Base-by-base conservation (phyloP, 179 eudicot genomes). In the Dionaea muscipula region DNA sequence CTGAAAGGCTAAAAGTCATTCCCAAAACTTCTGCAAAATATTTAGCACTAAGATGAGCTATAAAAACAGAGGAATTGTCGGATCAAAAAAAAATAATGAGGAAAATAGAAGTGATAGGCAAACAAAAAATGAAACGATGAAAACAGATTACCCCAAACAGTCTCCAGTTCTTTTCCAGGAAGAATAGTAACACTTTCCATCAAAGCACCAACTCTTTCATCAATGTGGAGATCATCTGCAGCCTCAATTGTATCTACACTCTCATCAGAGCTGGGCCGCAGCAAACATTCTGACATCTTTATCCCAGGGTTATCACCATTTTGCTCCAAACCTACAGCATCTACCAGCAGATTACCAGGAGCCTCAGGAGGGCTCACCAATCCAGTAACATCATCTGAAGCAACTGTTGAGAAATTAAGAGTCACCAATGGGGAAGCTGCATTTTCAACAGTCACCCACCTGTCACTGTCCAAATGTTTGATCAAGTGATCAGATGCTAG, bases 391-490 rank as follows among this genome's bases (percentile, higher is more conserved):
- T 67, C 51, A 16, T 90, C 97, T 18, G 89, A 72, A 48, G 76
- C 74, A 67, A 86, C 61, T 33, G 86, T 73, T 22, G 82, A 68
- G 51, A 75, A 82, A 66, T 73, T 80, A 58, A 74, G 62, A 52
- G 82, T 70, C 60, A 70, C 81, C 53, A 77, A 46, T 20, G 97
- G 97, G 16, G 97, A 90, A 63, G 78, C 91, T 51, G 97, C 97
- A 69, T 90, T 86, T 76, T 90, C 97, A 70, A 90, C 83, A 63
- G 97, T 77, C 61, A 80, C 80, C 97, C 97, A 90, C 77, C 91
- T 86, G 75, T 86, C 94, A 68, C 85, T 67, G 47, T 84, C 86
- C 33, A 62, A 49, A 66, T 90, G 91, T 69, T 84, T 90, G 41
- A 90, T 69, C 66, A 90, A 71, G 71, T 90, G 97, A 71, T 90